phyloP scores from a whole-genome alignment of 805 yeast genomes.

The Metschnikowia henanensis region DNA sequence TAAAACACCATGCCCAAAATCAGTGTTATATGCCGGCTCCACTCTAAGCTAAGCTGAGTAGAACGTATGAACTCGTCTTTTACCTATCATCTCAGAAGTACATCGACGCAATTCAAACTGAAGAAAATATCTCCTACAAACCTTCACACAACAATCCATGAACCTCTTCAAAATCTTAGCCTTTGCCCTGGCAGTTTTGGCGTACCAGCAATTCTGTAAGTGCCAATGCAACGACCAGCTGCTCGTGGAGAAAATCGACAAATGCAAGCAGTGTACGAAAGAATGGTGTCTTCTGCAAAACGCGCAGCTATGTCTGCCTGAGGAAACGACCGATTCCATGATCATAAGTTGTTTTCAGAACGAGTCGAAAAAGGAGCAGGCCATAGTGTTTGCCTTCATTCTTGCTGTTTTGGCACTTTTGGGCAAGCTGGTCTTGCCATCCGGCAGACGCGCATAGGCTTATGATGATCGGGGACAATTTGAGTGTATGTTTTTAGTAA shows the following conservation, averaged over 20 bases:
- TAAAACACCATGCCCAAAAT: too few relatives aligned
- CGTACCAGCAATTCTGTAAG: constrained; percentile 51
- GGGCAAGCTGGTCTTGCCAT: constrained; percentile 13
- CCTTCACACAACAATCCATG: constrained; percentile 2
- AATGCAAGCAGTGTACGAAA: constrained; percentile 57
- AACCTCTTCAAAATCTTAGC: constrained; percentile 6
- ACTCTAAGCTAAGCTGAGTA: too few relatives aligned
- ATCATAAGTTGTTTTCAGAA: constrained; percentile 55
- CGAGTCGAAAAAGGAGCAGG: constrained; percentile 57
- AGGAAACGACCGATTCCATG: constrained; percentile 26
- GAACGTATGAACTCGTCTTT: too few relatives aligned
- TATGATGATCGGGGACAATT: too few relatives aligned
- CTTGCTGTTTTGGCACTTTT: constrained; percentile 43
- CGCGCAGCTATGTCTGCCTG: constrained; percentile 24
- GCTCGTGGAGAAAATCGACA: constrained; percentile 38
- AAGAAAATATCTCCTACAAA: too few relatives aligned
- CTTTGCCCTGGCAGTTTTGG: constrained; percentile 16
- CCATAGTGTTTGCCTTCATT: constrained; percentile 51
- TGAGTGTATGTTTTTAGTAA: too few relatives aligned
- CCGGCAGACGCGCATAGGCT: not conserved
- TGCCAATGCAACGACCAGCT: constrained; percentile 54
- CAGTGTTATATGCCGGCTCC: too few relatives aligned
- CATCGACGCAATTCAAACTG: too few relatives aligned
- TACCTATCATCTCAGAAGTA: too few relatives aligned
- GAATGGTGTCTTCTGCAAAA: constrained; percentile 48